phyloP scores from a whole-genome alignment of 2,329 filamentous ascomycete species.

The Alternaria atra region DNA sequence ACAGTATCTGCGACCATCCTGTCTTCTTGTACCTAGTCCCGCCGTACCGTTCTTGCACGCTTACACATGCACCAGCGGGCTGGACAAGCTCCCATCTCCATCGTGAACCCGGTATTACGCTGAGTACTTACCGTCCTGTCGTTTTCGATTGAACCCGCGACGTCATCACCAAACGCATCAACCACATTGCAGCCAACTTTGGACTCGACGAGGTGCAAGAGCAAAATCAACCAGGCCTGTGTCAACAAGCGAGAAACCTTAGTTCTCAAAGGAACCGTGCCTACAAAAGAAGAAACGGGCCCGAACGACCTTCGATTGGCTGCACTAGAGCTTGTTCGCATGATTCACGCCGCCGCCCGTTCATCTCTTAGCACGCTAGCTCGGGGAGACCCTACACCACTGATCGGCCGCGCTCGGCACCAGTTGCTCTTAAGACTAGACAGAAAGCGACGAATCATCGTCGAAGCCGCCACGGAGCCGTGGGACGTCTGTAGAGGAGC shows the following conservation, averaged over 20 bases:
- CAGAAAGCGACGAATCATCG: slow-evolving; percentile 29
- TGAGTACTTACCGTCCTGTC: slow-evolving; percentile 37
- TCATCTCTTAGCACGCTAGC: slow-evolving; percentile 34
- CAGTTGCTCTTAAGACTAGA: slow-evolving; percentile 42
- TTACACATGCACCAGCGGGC: slow-evolving; percentile 34
- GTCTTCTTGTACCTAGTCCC: slow-evolving; percentile 24
- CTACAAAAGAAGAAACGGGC: slow-evolving; percentile 18
- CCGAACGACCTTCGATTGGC: slow-evolving; percentile 28
- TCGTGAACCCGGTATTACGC: slow-evolving; percentile 29
- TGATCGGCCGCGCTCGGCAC: slow-evolving; percentile 39
- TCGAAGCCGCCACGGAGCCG: slow-evolving; percentile 30
- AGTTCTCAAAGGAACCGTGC: slow-evolving; percentile 7
- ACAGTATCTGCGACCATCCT: slow-evolving; percentile 27
- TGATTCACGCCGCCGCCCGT: slow-evolving; percentile 37
- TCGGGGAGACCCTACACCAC: slow-evolving; percentile 38
- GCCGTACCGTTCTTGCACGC: slow-evolving; percentile 20
- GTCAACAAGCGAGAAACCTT: slow-evolving; percentile 11
- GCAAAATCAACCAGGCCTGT: slow-evolving; percentile 6
- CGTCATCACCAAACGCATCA: slow-evolving; percentile 20
- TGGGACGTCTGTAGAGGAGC: slow-evolving; percentile 41
- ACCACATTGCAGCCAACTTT: slow-evolving; percentile 7
- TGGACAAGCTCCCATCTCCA: slow-evolving; percentile 29
- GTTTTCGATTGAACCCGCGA: slow-evolving; percentile 31
- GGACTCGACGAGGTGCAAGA: slow-evolving; percentile 6
- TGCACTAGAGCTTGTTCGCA: slow-evolving; percentile 25